A percentile compares a stretch with the other conserved stretches of the same genome.
Evolutionary conservation across 768 basidiomycete species (phyloP).

Genomic region (Rhodotorula babjevae): DNA sequence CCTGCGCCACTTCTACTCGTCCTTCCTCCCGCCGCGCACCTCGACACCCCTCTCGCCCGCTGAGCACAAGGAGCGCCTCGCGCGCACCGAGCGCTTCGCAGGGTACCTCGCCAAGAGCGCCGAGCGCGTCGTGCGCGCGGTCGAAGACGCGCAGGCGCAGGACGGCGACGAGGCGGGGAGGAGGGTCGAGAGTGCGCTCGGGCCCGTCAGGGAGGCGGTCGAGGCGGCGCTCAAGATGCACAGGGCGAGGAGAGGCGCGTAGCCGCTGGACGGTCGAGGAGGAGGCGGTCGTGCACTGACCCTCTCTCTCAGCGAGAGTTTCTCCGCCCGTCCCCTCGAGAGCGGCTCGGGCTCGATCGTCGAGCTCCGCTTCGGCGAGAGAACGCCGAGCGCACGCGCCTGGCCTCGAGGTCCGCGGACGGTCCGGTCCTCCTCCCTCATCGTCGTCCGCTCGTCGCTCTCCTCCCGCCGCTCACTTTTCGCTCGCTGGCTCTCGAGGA

Average conservation of each 20-base stretch:
- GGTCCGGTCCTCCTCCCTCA: too few species aligned
- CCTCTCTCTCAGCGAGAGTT: too few species aligned
- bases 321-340: too few species aligned
- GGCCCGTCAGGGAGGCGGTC: conserved; percentile 26
- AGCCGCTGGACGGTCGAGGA: too few species aligned
- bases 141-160: conserved; percentile 53
- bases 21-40: conserved; percentile 51
- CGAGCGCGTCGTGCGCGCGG: conserved; percentile 75
- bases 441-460: too few species aligned
- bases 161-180: conserved; percentile 53
- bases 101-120: conserved; percentile 71
- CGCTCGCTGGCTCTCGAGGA: too few species aligned
- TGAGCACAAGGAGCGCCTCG: conserved; percentile 64
- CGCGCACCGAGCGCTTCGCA: conserved; percentile 82
- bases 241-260: conserved; percentile 1
- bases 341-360: too few species aligned
- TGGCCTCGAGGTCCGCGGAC: too few species aligned
- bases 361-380: too few species aligned
- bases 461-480: too few species aligned
- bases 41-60: conserved; percentile 44
- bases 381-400: too few species aligned
- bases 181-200: conserved; percentile 55
- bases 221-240: conserved; percentile 11
- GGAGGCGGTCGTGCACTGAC: too few species aligned
- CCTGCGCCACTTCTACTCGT: conserved; percentile 89